Base-by-base conservation (phyloP, 495 filamentous ascomycete species). In the Rusavskia elegans region DNA sequence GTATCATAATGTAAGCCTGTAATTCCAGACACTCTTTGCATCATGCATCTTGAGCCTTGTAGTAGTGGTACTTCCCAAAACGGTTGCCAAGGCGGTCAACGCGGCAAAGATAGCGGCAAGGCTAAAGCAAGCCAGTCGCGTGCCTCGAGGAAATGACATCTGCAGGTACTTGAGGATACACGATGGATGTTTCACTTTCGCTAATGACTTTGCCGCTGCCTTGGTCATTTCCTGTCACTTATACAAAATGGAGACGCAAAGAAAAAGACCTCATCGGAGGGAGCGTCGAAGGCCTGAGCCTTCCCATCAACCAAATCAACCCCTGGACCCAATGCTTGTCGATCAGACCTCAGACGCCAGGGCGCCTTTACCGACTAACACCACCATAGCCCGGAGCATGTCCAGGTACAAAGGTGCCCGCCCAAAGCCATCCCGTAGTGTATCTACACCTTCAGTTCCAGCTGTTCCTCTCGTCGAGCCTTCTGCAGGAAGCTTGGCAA, bases 321-420 rank as follows among this genome's bases (percentile, higher is more conserved):
- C 17, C 10, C 30, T 29, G 32, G 17, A 50, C 25, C 14, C 17
- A 1, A 37, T 37, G 16, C 29, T 17, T 20, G 5, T 25, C 36
- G n/a, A 37, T 37, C 14, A 42, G 2, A 14, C 20, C 16, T 27
- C 16, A 32, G 46, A 2, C 2, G 16, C 46, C 16, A 13, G 1
- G 3, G 5, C 21, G 16, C 27, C 46, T 49, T 32, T 20, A 2
- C 25, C 32, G 3, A 32, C 46, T 10, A 49, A 49, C 7, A 13
- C 11, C 13, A 36, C 54, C 27, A 40, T 61, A 30, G 53, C 53
- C 39, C 49, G 58, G 27, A 61, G 58, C 44, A 20, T 48, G 32
- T 61, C 58, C 27, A 51, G 58, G 49, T 61, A 61, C 58, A 61
- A 58, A 48, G 53, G 50, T 30, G 42, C 41, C 32, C 53, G 45